Evolutionary conservation across 78 protist species (phyloP), one percentile per base, ranked within the genome.

Genomic region (Chrysochromulina tobinii): DNA sequence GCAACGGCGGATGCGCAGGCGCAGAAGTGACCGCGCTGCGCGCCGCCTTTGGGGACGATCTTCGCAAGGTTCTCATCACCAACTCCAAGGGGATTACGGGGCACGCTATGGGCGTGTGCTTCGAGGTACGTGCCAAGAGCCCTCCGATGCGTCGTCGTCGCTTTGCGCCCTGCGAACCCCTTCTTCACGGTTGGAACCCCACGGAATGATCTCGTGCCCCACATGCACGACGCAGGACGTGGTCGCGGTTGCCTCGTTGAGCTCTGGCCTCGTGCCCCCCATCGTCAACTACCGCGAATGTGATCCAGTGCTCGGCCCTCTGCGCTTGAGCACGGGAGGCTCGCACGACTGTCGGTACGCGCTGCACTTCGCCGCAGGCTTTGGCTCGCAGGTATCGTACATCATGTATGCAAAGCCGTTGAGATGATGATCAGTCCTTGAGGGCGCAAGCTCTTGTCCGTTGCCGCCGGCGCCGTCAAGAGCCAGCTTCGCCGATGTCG

Each of bases 351-450:
- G 25, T 12, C 53, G 55, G 61, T 79, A 21, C 61, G 87, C 64
- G 51, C 87, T 79, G 15, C 87, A 55, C 87, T 79, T 79, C 25
- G 87, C 87, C n/a, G 87, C 87, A 6, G 87, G 87, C 12, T 79
- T 79, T 50, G 87, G 87, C 66, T 79, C 87, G 64, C 87, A 79
- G 50, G 66, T 75, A n/a, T 1, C 58, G 58, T 75, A 75, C 84
- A 58, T 51, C 38, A 55, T 75, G 25, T 75, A 75, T n/a, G 53
- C 53, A 7, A 59, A 59, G 64, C 38, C 38, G 38, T 38, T 38
- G 38, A 38, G 38, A 38, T 38, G 38, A 38, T 38, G 38, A 38
- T 38, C 38, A 38, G 38, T 38, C 38, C 38, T 38, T 38, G 38
- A 38, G 38, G 38, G 38, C 38, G 38, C 38, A 38, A 38, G 38